Conservation (phyloP, 306 rosid species). For the Gleditsia sinensis region DNA sequence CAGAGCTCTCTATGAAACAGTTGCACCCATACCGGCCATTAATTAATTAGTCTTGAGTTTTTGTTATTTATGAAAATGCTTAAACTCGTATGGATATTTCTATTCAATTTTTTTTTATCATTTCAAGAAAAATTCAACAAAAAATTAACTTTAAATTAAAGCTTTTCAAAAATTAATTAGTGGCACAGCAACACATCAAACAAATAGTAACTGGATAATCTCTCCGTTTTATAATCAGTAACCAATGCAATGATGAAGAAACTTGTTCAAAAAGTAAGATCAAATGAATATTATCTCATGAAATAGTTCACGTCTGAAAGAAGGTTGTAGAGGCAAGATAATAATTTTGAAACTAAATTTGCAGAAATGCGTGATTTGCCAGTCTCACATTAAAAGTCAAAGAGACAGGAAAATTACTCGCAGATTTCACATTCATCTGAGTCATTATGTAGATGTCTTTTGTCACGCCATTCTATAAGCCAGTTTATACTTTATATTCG, state of each 20-base stretch:
- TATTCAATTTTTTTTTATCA: no score
- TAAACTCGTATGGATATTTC: no score
- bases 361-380: neutral
- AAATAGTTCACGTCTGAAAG: neutral
- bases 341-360: neutral
- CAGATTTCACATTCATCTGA: slow-evolving; percentile 20
- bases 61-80: no score
- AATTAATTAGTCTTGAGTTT: no score
- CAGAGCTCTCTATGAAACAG: no score
- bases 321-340: neutral
- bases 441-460: slow-evolving; percentile 27
- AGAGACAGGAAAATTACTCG: slow-evolving; percentile 14
- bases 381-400: slow-evolving; percentile 28
- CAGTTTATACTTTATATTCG: slow-evolving; percentile 62
- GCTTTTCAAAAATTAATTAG: neutral
- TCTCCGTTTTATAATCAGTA: neutral
- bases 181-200: neutral
- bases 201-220: neutral
- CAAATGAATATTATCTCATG: neutral
- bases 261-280: neutral
- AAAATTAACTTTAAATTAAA: no score
- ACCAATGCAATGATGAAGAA: neutral
- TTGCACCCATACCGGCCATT: no score
- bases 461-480: slow-evolving; percentile 57
- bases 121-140: no score